Evolutionary conservation across 1,284 basidiomycete genomes (phyloP).

Genomic region (Kwoniella shivajii): DNA sequence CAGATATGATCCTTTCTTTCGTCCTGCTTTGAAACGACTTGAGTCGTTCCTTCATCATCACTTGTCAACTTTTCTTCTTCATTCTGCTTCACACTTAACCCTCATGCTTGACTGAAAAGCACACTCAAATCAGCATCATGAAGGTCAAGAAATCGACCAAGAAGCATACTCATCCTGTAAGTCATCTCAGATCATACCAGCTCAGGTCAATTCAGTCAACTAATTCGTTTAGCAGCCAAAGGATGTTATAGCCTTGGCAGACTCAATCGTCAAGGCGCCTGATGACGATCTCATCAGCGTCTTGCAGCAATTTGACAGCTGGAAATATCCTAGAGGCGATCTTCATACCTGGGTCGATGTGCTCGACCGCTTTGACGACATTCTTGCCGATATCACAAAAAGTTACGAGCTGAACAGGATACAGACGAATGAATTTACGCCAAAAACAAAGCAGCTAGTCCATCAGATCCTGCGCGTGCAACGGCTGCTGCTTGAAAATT

Average conservation of each 20-base stretch:
- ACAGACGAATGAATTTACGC: constrained; percentile 78
- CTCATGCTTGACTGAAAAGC: background rate
- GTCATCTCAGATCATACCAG: constrained; percentile 1
- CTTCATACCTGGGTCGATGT: constrained; percentile 95
- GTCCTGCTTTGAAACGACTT: too few species aligned
- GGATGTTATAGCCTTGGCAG: constrained; percentile 42
- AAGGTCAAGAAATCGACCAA: constrained; percentile 45
- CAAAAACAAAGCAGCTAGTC: constrained; percentile 72
- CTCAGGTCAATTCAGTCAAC: background rate
- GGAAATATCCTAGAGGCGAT: constrained; percentile 97
- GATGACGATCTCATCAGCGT: constrained; percentile 33
- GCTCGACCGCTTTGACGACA: constrained; percentile 89
- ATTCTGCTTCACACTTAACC: too few species aligned
- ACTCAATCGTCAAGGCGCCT: constrained; percentile 28
- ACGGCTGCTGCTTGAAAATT: constrained; percentile 90
- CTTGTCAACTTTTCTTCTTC: background rate
- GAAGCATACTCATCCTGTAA: constrained; percentile 40
- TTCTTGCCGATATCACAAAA: constrained; percentile 78
- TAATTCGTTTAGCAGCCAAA: constrained; percentile 25
- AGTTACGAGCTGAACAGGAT: constrained; percentile 65
- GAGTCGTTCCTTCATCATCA: too few species aligned
- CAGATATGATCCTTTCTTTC: too few species aligned
- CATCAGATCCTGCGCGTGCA: constrained; percentile 85
- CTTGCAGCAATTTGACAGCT: constrained; percentile 52
- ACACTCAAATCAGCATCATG: constrained; percentile 32